A percentile compares a stretch with the other conserved stretches of the same genome.
These are phyloP conservation scores for Sutorius eximius DNA, from an alignment of 1,284 basidiomycete species.

Conservation along the genomic window DNA sequence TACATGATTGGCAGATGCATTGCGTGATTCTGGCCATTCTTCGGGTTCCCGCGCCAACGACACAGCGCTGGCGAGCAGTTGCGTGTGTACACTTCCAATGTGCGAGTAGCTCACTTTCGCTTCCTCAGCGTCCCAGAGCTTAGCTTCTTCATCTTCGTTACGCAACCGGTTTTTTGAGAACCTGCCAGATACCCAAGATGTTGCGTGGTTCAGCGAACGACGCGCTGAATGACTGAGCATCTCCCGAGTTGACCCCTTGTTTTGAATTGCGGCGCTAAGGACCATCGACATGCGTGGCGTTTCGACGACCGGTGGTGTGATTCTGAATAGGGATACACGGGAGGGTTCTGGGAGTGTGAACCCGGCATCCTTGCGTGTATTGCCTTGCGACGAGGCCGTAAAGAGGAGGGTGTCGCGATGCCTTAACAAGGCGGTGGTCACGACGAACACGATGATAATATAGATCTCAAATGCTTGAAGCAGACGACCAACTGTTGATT, in stretches of 20 bases:
- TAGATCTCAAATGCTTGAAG: conserved; percentile 68
- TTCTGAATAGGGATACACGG: conserved; percentile 31
- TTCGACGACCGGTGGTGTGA: conserved; percentile 32
- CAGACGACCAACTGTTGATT: conserved; percentile 68
- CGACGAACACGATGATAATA: conserved; percentile 55
- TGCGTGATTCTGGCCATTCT: conserved; percentile 5
- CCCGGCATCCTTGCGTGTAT: neutral
- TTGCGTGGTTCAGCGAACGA: conserved; percentile 33
- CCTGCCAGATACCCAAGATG: conserved; percentile 36
- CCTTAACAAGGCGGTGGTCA: conserved; percentile 51
- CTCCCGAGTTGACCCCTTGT: conserved; percentile 18
- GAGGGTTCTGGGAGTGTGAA: conserved; percentile 27
- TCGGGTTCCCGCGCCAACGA: conserved; percentile 6
- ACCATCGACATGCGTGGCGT: conserved; percentile 27
- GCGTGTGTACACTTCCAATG: conserved; percentile 1
- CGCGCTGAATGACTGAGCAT: conserved; percentile 18
- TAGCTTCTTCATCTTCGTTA: conserved; percentile 31
- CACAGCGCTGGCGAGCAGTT: neutral
- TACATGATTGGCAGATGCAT: conserved; percentile 5
- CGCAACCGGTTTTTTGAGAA: conserved; percentile 25
- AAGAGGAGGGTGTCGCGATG: conserved; percentile 8
- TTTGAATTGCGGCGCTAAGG: conserved; percentile 5
- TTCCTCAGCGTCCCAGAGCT: conserved; percentile 41
- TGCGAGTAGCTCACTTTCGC: conserved; percentile 6
- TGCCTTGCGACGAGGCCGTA: neutral